These are phyloP conservation scores for Podosphaera fusca DNA, from an alignment of 2,329 filamentous ascomycete genomes.

Conservation along the genomic window DNA sequence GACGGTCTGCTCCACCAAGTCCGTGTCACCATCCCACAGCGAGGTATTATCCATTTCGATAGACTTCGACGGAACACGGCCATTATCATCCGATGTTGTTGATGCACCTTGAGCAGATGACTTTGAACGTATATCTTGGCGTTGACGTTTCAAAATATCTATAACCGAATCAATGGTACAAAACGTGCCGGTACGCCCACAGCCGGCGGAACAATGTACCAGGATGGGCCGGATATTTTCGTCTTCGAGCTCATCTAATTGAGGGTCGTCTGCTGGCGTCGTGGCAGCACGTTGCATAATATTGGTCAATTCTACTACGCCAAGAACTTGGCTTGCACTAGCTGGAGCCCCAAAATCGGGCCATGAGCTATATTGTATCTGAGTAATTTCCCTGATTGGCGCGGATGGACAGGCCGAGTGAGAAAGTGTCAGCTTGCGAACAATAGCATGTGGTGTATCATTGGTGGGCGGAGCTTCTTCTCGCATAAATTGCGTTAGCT, in stretches of 20 bases:
- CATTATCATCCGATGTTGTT: slow-evolving; percentile 6
- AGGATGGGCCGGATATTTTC: slow-evolving; percentile 44
- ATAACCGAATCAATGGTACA: slow-evolving; percentile 92
- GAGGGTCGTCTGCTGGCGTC: slow-evolving; percentile 14
- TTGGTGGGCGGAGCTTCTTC: slow-evolving; percentile 12
- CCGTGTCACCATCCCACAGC: slow-evolving; percentile 45
- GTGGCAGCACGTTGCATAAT: slow-evolving; percentile 35
- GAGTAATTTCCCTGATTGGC: slow-evolving; percentile 76
- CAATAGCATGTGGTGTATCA: slow-evolving; percentile 52
- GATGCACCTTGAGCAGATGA: slow-evolving; percentile 23
- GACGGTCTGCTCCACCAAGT: slow-evolving; percentile 69
- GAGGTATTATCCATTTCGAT: slow-evolving; percentile 28
- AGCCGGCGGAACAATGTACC: slow-evolving; percentile 90
- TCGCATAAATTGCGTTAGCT: slow-evolving; percentile 12
- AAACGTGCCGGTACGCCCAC: slow-evolving; percentile 85
- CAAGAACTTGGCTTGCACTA: slow-evolving; percentile 65
- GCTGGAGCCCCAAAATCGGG: slow-evolving; percentile 89
- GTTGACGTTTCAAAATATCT: slow-evolving; percentile 87
- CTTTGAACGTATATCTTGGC: slow-evolving; percentile 17
- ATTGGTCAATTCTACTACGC: slow-evolving; percentile 72
- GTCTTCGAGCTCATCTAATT: slow-evolving; percentile 35
- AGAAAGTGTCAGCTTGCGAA: slow-evolving; percentile 69
- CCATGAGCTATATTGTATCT: slow-evolving; percentile 90
- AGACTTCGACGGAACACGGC: slow-evolving; percentile 7
- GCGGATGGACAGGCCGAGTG: slow-evolving; percentile 59